Evolutionary conservation across 306 rosid genomes (phyloP).

Genomic region (Glycine latifolia): DNA sequence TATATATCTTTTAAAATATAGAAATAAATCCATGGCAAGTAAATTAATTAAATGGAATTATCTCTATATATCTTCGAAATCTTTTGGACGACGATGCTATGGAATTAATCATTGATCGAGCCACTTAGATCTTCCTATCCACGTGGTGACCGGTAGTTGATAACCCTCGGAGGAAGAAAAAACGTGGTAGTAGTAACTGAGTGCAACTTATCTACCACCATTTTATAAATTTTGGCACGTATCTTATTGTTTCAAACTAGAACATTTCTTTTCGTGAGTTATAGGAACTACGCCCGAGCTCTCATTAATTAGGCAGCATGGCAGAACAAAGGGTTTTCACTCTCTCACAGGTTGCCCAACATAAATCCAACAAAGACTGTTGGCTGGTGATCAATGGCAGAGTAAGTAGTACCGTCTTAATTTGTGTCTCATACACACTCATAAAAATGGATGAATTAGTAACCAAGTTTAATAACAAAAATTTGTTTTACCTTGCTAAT

Average conservation of each 20-base stretch:
- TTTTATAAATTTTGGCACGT: slow-evolving; percentile 34
- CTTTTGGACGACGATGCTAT: too few species aligned
- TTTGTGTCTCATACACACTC: not conserved
- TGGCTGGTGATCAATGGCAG: slow-evolving; percentile 70
- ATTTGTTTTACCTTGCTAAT: too few species aligned
- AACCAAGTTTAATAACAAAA: too few species aligned
- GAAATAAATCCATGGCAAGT: too few species aligned
- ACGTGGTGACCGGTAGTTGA: slow-evolving; percentile 36
- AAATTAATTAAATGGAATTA: too few species aligned
- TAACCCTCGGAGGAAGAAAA: not conserved
- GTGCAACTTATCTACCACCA: slow-evolving; percentile 5
- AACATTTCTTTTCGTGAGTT: not conserved
- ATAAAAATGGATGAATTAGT: too few species aligned
- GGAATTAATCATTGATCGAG: not conserved
- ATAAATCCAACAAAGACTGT: slow-evolving; percentile 62
- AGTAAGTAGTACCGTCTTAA: slow-evolving; percentile 43
- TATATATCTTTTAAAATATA: too few species aligned
- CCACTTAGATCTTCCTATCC: not conserved
- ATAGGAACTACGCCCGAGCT: not conserved
- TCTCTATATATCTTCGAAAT: too few species aligned
- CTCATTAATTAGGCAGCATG: slow-evolving; percentile 41
- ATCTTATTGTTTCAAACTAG: not conserved
- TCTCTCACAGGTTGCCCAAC: slow-evolving; percentile 65
- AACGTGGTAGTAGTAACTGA: slow-evolving; percentile 21
- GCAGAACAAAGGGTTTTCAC: slow-evolving; percentile 53